phyloP scores from a whole-genome alignment of 1,139 yeast genomes.

The Suhomyces kunorum region DNA sequence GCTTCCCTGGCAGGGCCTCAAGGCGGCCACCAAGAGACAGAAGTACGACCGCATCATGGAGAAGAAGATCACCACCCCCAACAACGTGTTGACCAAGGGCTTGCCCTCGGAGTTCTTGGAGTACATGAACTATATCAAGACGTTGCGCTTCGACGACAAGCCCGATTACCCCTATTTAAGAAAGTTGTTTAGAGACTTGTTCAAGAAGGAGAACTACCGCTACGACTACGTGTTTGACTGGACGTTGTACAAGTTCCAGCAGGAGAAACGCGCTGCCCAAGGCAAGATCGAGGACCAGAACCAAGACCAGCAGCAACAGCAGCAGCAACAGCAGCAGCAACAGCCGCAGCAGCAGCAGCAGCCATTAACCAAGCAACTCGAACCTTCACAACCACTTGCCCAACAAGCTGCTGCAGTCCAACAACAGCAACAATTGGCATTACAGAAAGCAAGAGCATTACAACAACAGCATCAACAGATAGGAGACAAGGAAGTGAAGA shows the following conservation, averaged over 20 bases:
- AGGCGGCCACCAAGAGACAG: conserved; percentile 96
- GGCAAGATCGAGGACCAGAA: conserved; percentile 29
- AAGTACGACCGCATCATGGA: conserved; percentile 97
- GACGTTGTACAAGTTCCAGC: conserved; percentile 84
- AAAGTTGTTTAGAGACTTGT: conserved; percentile 85
- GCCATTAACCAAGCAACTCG: conserved; percentile 8
- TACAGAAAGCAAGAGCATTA: conserved; percentile 15
- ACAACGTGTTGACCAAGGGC: conserved; percentile 87
- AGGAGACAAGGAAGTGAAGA: conserved; percentile 6
- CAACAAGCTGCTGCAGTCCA: conserved; percentile 8
- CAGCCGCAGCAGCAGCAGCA: conserved; percentile 11
- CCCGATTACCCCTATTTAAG: conserved; percentile 93
- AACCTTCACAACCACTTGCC: conserved; percentile 8
- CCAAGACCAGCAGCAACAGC: conserved; percentile 22
- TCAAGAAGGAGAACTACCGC: conserved; percentile 83
- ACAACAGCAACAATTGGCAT: conserved; percentile 14
- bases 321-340: conserved; percentile 20
- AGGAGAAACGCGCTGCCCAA: conserved; percentile 61
- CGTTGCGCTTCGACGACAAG: conserved; percentile 91
- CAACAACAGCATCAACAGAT: conserved; percentile 12
- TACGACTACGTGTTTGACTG: conserved; percentile 97
- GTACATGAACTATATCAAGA: conserved; percentile 85
- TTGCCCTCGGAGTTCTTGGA: conserved; percentile 88
- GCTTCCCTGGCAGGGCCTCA: conserved; percentile 97
- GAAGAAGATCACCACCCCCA: conserved; percentile 90